phyloP scores from a whole-genome alignment of 306 rosid species.

The Ochetophila trinervis region DNA sequence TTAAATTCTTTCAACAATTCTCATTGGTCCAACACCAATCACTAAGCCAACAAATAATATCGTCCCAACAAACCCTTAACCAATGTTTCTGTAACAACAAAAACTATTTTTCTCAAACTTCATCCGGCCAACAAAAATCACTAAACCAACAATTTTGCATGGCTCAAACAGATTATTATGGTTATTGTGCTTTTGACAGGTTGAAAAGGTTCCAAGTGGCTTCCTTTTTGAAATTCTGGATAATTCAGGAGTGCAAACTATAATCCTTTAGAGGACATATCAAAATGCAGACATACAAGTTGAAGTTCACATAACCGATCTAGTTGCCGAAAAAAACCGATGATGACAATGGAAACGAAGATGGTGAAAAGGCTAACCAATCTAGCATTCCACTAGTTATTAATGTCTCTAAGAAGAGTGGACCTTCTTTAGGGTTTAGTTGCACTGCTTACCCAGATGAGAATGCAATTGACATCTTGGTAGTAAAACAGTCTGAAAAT shows the following conservation, averaged over 20 bases:
- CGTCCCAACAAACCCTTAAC: too few species aligned
- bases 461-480: constrained; percentile 63
- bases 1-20: too few species aligned
- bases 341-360: constrained; percentile 32
- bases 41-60: too few species aligned
- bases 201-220: constrained; percentile 49
- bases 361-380: constrained; percentile 41
- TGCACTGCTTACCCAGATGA: constrained; percentile 76
- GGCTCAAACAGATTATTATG: too few species aligned
- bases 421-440: constrained; percentile 58
- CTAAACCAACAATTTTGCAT: too few species aligned
- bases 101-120: too few species aligned
- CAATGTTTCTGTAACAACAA: too few species aligned
- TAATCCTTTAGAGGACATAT: constrained; percentile 65
- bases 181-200: constrained; percentile 40
- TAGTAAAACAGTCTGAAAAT: constrained; percentile 56
- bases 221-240: constrained; percentile 78
- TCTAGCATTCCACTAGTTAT: constrained; percentile 72
- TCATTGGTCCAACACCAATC: too few species aligned
- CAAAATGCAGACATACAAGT: constrained; percentile 72
- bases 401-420: constrained; percentile 63
- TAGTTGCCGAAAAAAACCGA: constrained; percentile 56
- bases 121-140: too few species aligned
- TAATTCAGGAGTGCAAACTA: constrained; percentile 50
- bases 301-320: constrained; percentile 86